phyloP scores from a whole-genome alignment of 495 filamentous ascomycete genomes.

The Penicillium canariense region DNA sequence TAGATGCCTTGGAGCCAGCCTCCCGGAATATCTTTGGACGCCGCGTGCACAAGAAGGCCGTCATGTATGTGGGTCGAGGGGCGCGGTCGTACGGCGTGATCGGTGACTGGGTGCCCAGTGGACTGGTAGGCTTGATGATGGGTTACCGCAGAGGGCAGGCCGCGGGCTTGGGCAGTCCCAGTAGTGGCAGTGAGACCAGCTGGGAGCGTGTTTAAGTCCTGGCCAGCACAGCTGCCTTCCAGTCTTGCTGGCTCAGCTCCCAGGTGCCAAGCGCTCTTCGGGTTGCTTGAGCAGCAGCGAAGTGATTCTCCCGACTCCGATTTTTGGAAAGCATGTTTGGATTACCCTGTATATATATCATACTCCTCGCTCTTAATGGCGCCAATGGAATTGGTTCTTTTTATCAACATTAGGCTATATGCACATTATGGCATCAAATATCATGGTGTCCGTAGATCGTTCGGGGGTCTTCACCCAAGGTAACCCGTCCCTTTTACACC shows the following conservation, averaged over 20 bases:
- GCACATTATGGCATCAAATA: conserved; percentile 5
- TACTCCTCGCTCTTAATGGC: conserved; percentile 28
- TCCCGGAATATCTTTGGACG: conserved; percentile 40
- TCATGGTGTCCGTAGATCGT: not conserved
- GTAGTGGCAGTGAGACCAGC: conserved; percentile 38
- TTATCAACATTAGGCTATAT: conserved; percentile 12
- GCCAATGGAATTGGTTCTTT: conserved; percentile 3
- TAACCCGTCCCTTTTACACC: conserved; percentile 5
- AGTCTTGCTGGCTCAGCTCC: not conserved
- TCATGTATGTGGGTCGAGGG: conserved; percentile 77
- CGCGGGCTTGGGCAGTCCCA: conserved; percentile 19
- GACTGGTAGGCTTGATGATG: conserved; percentile 86
- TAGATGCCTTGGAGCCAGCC: conserved; percentile 70
- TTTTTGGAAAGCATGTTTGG: not conserved
- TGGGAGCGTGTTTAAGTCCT: conserved; percentile 36
- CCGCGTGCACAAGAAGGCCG: conserved; percentile 38
- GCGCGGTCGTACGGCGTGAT: conserved; percentile 81
- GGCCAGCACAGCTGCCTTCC: not conserved
- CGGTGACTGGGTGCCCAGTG: conserved; percentile 75
- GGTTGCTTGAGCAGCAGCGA: not conserved
- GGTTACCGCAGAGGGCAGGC: conserved; percentile 54
- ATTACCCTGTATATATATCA: not conserved
- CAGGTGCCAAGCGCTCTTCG: too few relatives aligned
- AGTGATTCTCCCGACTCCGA: not conserved
- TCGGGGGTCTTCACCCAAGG: not conserved